Evolutionary conservation across 2,329 filamentous ascomycete genomes (phyloP).

Genomic region (Colletotrichum australisinense): DNA sequence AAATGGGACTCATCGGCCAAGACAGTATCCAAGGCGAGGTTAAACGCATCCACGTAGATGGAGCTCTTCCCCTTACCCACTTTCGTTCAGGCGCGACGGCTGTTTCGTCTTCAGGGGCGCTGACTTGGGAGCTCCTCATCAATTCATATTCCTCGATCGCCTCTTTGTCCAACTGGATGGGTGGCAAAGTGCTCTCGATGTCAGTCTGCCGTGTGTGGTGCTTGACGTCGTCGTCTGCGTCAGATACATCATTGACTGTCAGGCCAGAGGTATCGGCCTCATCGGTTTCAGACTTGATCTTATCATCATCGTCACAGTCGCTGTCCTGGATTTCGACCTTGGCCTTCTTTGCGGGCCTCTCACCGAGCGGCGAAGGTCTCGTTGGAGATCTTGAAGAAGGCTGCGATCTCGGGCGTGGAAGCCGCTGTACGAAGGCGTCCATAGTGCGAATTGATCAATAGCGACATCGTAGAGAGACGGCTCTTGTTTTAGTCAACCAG

Average conservation of each 20-base stretch:
- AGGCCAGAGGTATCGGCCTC: slow-evolving; percentile 47
- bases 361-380: slow-evolving; percentile 31
- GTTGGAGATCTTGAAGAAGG: slow-evolving; percentile 22
- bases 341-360: slow-evolving; percentile 48
- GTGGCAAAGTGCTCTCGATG: slow-evolving; percentile 77
- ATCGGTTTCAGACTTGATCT: slow-evolving; percentile 23
- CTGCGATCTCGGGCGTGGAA: slow-evolving; percentile 35
- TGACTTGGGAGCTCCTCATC: slow-evolving; percentile 67
- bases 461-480: slow-evolving; percentile 16
- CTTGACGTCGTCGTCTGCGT: slow-evolving; percentile 40
- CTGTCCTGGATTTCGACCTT: slow-evolving; percentile 42
- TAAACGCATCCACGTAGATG: slow-evolving; percentile 98
- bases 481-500: too few species aligned
- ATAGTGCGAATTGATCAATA: slow-evolving; percentile 38
- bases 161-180: slow-evolving; percentile 73
- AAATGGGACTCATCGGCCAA: slow-evolving; percentile 89
- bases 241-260: slow-evolving; percentile 37
- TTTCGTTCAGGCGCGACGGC: slow-evolving; percentile 29
- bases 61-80: slow-evolving; percentile 84
- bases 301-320: slow-evolving; percentile 36
- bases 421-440: slow-evolving; percentile 51
- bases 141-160: slow-evolving; percentile 85
- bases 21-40: slow-evolving; percentile 89
- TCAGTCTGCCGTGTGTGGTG: slow-evolving; percentile 63
- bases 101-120: slow-evolving; percentile 50